phyloP scores from a whole-genome alignment of 192 early-diverging fungal genomes.

The Rhizoclosmatium globosum region DNA sequence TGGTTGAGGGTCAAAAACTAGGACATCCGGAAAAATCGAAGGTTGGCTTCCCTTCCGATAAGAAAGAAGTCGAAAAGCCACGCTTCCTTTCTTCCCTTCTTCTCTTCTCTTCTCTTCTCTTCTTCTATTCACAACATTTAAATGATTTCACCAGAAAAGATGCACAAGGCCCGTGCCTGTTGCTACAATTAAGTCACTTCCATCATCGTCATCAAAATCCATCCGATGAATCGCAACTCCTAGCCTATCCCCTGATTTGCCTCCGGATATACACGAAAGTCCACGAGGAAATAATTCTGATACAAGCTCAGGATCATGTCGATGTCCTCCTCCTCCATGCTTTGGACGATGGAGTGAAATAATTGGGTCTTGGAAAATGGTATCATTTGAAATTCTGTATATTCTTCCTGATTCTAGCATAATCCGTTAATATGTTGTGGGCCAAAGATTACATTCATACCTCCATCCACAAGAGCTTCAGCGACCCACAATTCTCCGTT shows the following conservation, averaged over 20 bases:
- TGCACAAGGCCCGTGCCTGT: slow-evolving; percentile 13
- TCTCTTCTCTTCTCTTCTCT: not conserved
- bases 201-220: slow-evolving; percentile 27
- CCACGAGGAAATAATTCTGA: not conserved
- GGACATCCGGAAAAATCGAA: not conserved
- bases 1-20: not conserved
- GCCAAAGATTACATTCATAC: not conserved
- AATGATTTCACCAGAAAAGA: slow-evolving; percentile 13
- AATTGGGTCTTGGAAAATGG: not conserved
- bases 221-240: slow-evolving; percentile 12
- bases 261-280: slow-evolving; percentile 6
- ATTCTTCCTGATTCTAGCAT: slow-evolving; percentile 16
- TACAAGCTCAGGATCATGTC: not conserved
- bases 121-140: not conserved
- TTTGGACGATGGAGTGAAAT: not conserved
- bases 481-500: slow-evolving; percentile 24
- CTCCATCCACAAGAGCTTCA: slow-evolving; percentile 24
- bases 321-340: not conserved
- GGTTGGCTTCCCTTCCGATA: not conserved
- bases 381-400: not conserved
- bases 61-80: no score
- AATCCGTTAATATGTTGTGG: not conserved
- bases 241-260: slow-evolving; percentile 6
- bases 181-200: slow-evolving; percentile 18
- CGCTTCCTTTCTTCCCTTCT: not conserved